Evolutionary conservation across 495 filamentous ascomycete species (phyloP), one percentile per base, ranked within the genome.

Genomic region (Aspergillus kassunensis): DNA sequence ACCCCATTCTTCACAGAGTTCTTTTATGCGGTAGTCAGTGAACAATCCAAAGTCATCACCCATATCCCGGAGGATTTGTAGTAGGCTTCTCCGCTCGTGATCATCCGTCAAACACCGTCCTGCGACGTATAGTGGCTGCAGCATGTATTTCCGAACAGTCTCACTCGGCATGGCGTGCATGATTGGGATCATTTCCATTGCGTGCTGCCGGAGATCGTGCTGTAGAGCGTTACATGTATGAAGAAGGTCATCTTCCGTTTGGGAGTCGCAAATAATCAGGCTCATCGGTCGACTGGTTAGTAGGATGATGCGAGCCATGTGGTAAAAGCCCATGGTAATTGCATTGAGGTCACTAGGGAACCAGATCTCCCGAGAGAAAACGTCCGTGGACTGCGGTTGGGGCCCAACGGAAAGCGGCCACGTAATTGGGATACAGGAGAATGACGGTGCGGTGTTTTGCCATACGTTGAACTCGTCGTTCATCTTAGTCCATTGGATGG

Each of bases 61-160:
- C 36, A 78, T 72, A 7, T 61, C 62, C 3, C 66, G 55, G 15
- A 80, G 59, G 15, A 75, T 61, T 19, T 58, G 54, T 10, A 78
- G 24, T 1, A 80, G 56, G 6, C 60, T 42, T 12, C 61, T 57
- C 3, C 72, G 60, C 46, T 75, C 74, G 7, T 55, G 56, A 3
- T 56, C 51, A 20, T 66, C 63, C 1, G 30, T 58, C 19, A 78
- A 51, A 54, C 71, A 75, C 33, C 76, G 70, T 0, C 73, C 77
- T 12, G 75, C 72, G 23, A 75, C 70, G 60, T 71, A 80, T 0
- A 80, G 62, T 9, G 75, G 73, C 48, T 80, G 77, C 0, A 78
- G 64, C 51, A 69, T 64, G 44, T 78, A 71, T 19, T 78, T 74
- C 16, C 71, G 63, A 9, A 74, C 69, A 16, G 58, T 58, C 13